Evolutionary conservation across 345 rosid species (phyloP).

Genomic region (Arabidopsis thaliana): TAIR10.1 NC_003076.8:6590501-6591000

Average conservation of each 20-base stretch:
- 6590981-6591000: constrained; percentile 73
- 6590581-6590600: constrained; percentile 93
- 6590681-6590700: constrained; percentile 13
- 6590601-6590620: constrained; percentile 93
- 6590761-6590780: not conserved
- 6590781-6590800: constrained; percentile 79
- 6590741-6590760: not conserved
- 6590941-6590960: constrained; percentile 92
- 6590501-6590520: not conserved
- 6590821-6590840: constrained; percentile 80
- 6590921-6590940: constrained; percentile 54
- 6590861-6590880: not conserved
- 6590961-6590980: constrained; percentile 85
- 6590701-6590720: not conserved
- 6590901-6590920: not conserved
- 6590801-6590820: constrained; percentile 87
- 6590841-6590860: constrained; percentile 75
- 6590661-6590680: constrained; percentile 18
- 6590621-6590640: constrained; percentile 99
- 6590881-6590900: not conserved
- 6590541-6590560: constrained; percentile 49
- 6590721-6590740: constrained; percentile 1
- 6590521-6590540: not conserved
- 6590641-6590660: constrained; percentile 78
- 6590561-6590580: constrained; percentile 76